These are phyloP conservation scores for Saxophila tyrrhenica DNA, from an alignment of 495 filamentous ascomycete genomes.

Conservation along the genomic window DNA sequence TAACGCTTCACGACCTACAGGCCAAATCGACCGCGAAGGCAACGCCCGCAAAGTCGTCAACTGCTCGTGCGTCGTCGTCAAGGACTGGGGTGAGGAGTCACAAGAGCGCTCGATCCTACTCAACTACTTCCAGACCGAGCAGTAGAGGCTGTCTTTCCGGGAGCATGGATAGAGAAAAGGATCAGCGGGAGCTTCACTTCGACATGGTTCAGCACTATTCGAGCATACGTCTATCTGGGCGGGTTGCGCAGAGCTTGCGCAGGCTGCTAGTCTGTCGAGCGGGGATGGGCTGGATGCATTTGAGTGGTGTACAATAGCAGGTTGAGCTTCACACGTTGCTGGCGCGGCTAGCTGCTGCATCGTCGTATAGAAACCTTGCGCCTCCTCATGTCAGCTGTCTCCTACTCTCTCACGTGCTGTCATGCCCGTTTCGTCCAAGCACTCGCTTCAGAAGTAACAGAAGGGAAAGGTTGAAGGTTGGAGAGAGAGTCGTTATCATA, in stretches of 20 bases:
- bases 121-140: slow-evolving; percentile 97
- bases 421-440: too few relatives aligned
- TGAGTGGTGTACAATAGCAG: not conserved
- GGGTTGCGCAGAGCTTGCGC: not conserved
- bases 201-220: not conserved
- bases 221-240: not conserved
- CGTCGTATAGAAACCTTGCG: not conserved
- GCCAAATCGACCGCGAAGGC: slow-evolving; percentile 95
- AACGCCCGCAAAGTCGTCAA: slow-evolving; percentile 99
- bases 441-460: too few relatives aligned
- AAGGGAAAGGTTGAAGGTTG: too few relatives aligned
- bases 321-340: not conserved
- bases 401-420: too few relatives aligned
- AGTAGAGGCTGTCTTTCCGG: slow-evolving; percentile 33
- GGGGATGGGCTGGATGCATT: not conserved
- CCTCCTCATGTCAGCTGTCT: not conserved
- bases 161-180: not conserved
- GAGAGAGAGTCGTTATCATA: too few relatives aligned
- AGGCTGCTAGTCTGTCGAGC: not conserved
- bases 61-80: slow-evolving; percentile 98
- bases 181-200: not conserved
- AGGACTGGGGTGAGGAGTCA: slow-evolving; percentile 98
- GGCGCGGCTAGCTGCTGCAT: not conserved
- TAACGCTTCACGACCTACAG: slow-evolving; percentile 35
- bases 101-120: slow-evolving; percentile 95